These are phyloP conservation scores for Diaporthe citri DNA, from an alignment of 2,329 filamentous ascomycete species.

Conservation along the genomic window DNA sequence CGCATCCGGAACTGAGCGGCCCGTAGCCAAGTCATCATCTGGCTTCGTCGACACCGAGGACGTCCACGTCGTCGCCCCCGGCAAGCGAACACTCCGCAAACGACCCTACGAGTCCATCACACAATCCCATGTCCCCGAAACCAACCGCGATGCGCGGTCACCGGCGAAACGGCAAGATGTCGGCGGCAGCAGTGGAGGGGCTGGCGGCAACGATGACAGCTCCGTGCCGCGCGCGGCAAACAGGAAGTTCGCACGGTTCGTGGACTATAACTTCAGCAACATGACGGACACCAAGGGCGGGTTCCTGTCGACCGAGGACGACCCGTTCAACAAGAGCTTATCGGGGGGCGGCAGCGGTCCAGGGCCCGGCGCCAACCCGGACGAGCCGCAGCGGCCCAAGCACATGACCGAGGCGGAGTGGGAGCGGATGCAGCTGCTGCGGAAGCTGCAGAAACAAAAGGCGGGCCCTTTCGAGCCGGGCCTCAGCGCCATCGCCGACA, in stretches of 20 bases:
- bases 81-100: conserved; percentile 69
- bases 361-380: conserved; percentile 50
- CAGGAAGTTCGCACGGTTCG: conserved; percentile 91
- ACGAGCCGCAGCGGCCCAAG: conserved; percentile 77
- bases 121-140: conserved; percentile 63
- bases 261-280: conserved; percentile 97
- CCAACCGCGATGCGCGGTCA: conserved; percentile 76
- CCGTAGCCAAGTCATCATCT: conserved; percentile 66
- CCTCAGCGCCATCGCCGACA: conserved; percentile 78
- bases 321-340: conserved; percentile 87
- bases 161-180: conserved; percentile 54
- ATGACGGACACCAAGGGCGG: conserved; percentile 99
- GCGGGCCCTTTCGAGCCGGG: conserved; percentile 90
- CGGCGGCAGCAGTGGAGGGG: conserved; percentile 41
- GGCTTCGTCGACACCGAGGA: conserved; percentile 79
- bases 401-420: conserved; percentile 93
- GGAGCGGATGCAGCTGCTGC: conserved; percentile 84
- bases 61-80: conserved; percentile 61
- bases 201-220: conserved; percentile 45
- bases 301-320: conserved; percentile 90
- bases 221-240: conserved; percentile 75
- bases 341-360: conserved; percentile 58
- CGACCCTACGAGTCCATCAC: conserved; percentile 77
- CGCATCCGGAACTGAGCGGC: conserved; percentile 56
- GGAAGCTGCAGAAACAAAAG: conserved; percentile 78